These are phyloP conservation scores for Oryza glaberrima DNA, from an alignment of 176 grass and related monocot genomes.

Conservation along the genomic window DNA sequence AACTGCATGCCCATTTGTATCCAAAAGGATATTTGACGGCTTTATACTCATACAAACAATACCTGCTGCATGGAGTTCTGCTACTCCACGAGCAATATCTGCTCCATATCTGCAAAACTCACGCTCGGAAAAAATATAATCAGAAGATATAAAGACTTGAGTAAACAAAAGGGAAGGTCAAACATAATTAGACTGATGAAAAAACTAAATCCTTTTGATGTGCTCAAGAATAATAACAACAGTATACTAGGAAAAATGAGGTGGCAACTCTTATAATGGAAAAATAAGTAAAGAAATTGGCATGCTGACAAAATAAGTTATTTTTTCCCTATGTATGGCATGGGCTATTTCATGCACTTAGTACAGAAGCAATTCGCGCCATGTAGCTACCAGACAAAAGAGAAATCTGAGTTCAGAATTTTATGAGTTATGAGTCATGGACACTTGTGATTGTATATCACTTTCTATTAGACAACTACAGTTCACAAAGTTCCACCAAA, in stretches of 20 bases:
- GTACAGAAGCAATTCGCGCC: constrained; percentile 4
- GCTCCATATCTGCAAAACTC: constrained; percentile 85
- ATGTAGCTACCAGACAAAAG: not conserved
- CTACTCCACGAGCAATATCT: constrained; percentile 96
- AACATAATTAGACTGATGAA: constrained; percentile 1
- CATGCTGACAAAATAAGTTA: constrained; percentile 22
- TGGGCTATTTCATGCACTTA: constrained; percentile 16
- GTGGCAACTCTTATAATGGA: not conserved
- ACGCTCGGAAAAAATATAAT: constrained; percentile 13
- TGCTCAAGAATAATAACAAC: not conserved
- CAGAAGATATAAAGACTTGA: not conserved
- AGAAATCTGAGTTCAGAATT: constrained; percentile 26
- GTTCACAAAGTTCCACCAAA: constrained; percentile 34
- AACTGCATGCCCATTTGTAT: constrained; percentile 65
- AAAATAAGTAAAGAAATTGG: constrained; percentile 40
- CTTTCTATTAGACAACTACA: constrained; percentile 2
- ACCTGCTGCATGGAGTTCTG: constrained; percentile 91
- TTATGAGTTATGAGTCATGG: constrained; percentile 6
- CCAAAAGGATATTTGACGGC: constrained; percentile 96
- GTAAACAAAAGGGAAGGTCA: constrained; percentile 8
- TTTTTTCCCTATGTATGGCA: not conserved
- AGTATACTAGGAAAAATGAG: not conserved
- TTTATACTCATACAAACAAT: constrained; percentile 99
- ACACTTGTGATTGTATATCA: constrained; percentile 24
- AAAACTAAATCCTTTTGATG: constrained; percentile 5